Conservation (phyloP, 1,139 yeast genomes). For the Suhomyces wounanorum region DNA sequence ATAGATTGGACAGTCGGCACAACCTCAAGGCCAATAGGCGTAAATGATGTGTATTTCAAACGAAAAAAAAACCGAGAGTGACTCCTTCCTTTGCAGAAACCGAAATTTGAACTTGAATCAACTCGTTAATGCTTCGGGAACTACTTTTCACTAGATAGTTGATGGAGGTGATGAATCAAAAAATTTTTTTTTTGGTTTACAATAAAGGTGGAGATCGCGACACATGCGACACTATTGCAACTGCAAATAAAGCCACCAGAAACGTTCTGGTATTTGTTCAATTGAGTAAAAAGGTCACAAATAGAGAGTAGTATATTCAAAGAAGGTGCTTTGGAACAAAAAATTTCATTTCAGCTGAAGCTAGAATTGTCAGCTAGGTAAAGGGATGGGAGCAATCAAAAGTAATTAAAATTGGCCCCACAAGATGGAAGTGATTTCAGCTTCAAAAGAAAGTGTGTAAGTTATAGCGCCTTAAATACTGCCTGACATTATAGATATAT, state of each 20-base stretch:
- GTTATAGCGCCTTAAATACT: too few relatives aligned
- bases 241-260: background rate
- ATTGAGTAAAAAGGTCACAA: background rate
- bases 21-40: background rate
- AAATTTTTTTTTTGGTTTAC: slow-evolving; percentile 3
- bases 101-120: background rate
- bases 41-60: background rate
- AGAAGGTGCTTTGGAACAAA: too few relatives aligned
- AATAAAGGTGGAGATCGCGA: background rate
- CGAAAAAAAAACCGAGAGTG: background rate
- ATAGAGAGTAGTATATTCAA: background rate
- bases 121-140: background rate
- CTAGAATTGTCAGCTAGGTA: too few relatives aligned
- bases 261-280: background rate
- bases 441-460: too few relatives aligned
- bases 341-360: too few relatives aligned
- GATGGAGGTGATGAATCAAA: slow-evolving; percentile 1
- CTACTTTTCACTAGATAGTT: background rate
- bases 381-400: too few relatives aligned
- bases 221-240: background rate
- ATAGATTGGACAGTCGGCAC: background rate
- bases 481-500: too few relatives aligned
- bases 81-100: background rate
- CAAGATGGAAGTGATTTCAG: too few relatives aligned
- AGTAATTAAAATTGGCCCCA: too few relatives aligned